Evolutionary conservation across 352 stramenopile genomes (phyloP), one percentile per base, ranked within the genome.

Genomic region (Elongisporangium anandrum): DNA sequence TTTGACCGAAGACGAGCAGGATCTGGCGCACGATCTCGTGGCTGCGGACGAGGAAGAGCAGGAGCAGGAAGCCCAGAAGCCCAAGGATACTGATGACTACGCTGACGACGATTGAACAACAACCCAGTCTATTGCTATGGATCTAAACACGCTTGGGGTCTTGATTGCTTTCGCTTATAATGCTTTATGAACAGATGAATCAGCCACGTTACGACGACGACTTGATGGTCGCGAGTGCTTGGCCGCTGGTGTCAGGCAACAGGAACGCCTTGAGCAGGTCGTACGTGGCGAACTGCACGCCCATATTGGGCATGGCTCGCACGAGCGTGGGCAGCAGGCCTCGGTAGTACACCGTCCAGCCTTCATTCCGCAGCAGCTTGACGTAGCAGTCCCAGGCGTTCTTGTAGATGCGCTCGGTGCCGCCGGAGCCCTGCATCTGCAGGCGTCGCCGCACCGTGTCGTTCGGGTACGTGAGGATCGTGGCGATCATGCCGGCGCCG

Each of bases 381-480:
- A 85, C 66, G 62, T 88, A 92, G 75, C 87, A 96, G 71, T 96
- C 73, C 61, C 75, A 77, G 1, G 81, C 81, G 60, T 85, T 87
- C 51, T 57, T 70, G 73, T 95, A 96, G 48, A 92, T 63, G 7
- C 77, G 65, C 15, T 69, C 56, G 4, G 62, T 56, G 38, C 87
- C 87, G 19, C 80, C 80, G 10, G 80, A 83, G 15, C 87, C 87
- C 71, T 96, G 85, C 82, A 92, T 94, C 72, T 96, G 88, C 68
- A 96, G 73, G 17, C 87, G 72, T 38, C 87, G 68, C 4, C 88
- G 80, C 54, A 96, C 79, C 17, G 88, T 96, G 68, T 96, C 88
- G 68, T 94, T 94, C 50, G 88, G 87, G 63, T 96, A 96, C 61
- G 86, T 95, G 61, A 96, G 72, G 53, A 94, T 76, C 45, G 88